Evolutionary conservation across 2,329 filamentous ascomycete species (phyloP), one percentile per base, ranked within the genome.

Genomic region (Nemania sp.): DNA sequence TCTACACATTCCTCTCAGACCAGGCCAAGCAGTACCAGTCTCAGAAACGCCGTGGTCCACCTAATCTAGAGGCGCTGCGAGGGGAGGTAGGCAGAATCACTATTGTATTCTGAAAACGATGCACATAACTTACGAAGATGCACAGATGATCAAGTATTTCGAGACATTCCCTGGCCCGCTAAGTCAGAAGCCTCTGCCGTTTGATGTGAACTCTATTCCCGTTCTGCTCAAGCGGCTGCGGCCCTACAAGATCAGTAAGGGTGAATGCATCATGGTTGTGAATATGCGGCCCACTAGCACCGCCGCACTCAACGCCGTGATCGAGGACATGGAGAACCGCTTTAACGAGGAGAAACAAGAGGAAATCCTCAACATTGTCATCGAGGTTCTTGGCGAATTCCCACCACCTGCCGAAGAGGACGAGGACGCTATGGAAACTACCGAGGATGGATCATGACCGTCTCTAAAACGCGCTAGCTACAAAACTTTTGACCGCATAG

Each of bases 241-340:
- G 11, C 82, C 81, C 0, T 90, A 86, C 77, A 84, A 88, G 53
- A 83, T 92, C 63, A 87, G 87, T 79, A 92, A 92, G 81, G 88
- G 88, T 62, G 90, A 92, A 78, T 80, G 90, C 62, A 81, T 92
- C 75, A 90, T 91, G 87, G 86, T 92, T 55, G 77, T 92, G 72
- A 92, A 92, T 76, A 80, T 90, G 51, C 85, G 90, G 11, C 90
- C 90, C 0, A 82, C 83, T 24, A 86, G 83, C 29, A 81, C 84
- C 32, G 85, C 86, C 3, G 84, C 86, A 53, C 81, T 92, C 71
- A 89, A 89, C 74, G 87, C 87, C 18, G 82, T 91, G 57, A 82
- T 92, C 38, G 89, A 92, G 78, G 89, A 92, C 71, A 87, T 90
- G 82, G 83, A 86, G 64, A 82, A 84, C 41, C 85, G 90, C 7